A percentile compares a stretch with the other conserved stretches of the same genome.
phyloP scores from a whole-genome alignment of 208 protist species.

The Leishmania gerbilli region DNA sequence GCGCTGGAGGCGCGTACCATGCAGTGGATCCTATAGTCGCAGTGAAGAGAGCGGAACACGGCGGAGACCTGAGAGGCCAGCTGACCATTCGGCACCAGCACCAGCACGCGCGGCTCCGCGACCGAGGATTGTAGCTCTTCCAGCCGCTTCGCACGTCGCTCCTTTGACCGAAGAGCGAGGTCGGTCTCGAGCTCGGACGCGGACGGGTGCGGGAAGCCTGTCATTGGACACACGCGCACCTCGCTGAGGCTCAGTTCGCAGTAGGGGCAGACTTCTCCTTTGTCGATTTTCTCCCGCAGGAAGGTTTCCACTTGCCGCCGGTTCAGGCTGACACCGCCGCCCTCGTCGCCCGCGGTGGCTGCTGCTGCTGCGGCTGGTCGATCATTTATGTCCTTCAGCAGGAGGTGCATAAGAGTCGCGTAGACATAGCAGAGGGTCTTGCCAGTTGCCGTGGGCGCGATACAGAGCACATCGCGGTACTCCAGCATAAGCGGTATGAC shows the following conservation, averaged over 20 bases:
- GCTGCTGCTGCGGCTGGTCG: not conserved
- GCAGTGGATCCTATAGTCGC: slow-evolving; percentile 51
- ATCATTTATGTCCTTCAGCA: slow-evolving; percentile 36
- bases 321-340: slow-evolving; percentile 22
- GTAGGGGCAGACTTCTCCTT: slow-evolving; percentile 80
- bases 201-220: slow-evolving; percentile 63
- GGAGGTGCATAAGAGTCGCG: slow-evolving; percentile 71
- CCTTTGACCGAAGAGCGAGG: slow-evolving; percentile 26
- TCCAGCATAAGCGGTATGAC: slow-evolving; percentile 67
- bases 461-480: slow-evolving; percentile 81
- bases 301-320: slow-evolving; percentile 58
- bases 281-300: slow-evolving; percentile 62
- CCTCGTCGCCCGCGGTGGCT: slow-evolving; percentile 7
- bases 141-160: slow-evolving; percentile 38
- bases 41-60: slow-evolving; percentile 52
- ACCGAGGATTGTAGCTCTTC: slow-evolving; percentile 50
- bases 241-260: slow-evolving; percentile 70
- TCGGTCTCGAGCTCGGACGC: slow-evolving; percentile 23
- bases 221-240: slow-evolving; percentile 70
- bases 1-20: slow-evolving; percentile 69
- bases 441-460: slow-evolving; percentile 90
- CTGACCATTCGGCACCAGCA: slow-evolving; percentile 78
- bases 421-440: slow-evolving; percentile 93
- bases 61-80: slow-evolving; percentile 61
- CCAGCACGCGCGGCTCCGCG: slow-evolving; percentile 64